These are phyloP conservation scores for Trichoderma sp. DNA, from an alignment of 2,329 filamentous ascomycete species.

Conservation along the genomic window DNA sequence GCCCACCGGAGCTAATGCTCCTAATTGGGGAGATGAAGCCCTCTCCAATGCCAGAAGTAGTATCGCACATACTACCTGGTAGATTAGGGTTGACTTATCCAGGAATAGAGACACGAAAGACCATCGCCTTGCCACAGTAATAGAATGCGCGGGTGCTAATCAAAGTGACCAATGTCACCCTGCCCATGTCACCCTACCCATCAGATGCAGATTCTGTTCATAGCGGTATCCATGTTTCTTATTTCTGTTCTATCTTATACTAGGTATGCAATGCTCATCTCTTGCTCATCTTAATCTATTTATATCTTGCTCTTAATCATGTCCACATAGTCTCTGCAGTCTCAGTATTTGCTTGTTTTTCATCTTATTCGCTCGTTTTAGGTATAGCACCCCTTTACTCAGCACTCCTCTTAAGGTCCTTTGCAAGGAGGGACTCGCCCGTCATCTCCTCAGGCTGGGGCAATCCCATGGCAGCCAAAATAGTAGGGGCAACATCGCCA, in stretches of 20 bases:
- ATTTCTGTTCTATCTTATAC: constrained; percentile 13
- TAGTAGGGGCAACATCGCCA: constrained; percentile 93
- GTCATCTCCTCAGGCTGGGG: constrained; percentile 91
- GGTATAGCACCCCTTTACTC: constrained; percentile 23
- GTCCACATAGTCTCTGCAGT: not conserved
- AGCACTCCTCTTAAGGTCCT: constrained; percentile 50
- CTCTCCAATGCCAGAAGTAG: not conserved
- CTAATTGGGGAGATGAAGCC: not conserved
- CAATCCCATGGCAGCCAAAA: constrained; percentile 87
- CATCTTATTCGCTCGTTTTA: not conserved
- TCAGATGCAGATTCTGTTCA: not conserved
- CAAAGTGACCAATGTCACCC: not conserved
- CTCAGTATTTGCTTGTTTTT: not conserved
- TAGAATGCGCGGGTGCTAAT: not conserved
- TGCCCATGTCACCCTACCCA: not conserved
- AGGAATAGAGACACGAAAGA: not conserved
- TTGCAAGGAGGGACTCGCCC: constrained; percentile 77
- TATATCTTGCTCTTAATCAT: not conserved
- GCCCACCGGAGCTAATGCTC: constrained; percentile 1
- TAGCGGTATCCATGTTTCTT: not conserved
- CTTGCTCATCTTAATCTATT: not conserved
- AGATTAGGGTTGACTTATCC: not conserved
- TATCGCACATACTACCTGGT: not conserved
- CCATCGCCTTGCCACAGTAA: not conserved
- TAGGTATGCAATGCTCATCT: not conserved